Conservation (phyloP, 176 grass and related monocot genomes). For the Rhynchospora tenuis region DNA sequence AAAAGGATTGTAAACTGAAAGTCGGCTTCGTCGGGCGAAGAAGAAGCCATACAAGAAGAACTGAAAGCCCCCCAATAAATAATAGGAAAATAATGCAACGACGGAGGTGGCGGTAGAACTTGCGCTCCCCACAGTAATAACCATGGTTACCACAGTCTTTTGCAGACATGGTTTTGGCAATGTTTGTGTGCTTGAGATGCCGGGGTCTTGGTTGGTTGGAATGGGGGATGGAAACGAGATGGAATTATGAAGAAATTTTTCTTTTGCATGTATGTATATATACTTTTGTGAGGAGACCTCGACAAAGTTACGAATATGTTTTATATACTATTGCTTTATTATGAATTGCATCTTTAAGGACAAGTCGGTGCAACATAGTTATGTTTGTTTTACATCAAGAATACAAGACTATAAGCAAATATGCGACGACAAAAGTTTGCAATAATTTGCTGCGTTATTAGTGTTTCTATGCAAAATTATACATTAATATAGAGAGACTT, state of each 20-base stretch:
- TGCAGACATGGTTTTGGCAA: conserved; percentile 1
- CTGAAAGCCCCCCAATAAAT: conserved; percentile 1
- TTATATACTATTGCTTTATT: neutral
- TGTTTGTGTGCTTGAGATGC: neutral
- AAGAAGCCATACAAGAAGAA: conserved; percentile 55
- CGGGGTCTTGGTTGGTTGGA: neutral
- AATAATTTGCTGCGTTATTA: neutral
- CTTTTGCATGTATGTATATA: neutral
- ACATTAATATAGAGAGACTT: neutral
- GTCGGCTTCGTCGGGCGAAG: conserved; percentile 45
- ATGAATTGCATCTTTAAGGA: neutral
- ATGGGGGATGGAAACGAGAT: conserved; percentile 13
- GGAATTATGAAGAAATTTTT: neutral
- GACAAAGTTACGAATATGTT: neutral
- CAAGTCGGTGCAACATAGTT: neutral
- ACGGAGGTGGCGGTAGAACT: neutral
- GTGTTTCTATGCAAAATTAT: neutral
- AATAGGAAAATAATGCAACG: neutral
- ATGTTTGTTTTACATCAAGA: neutral
- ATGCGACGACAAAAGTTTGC: neutral
- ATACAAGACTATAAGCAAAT: neutral
- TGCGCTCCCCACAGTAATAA: conserved; percentile 10
- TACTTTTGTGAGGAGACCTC: neutral
- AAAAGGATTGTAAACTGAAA: conserved; percentile 24
- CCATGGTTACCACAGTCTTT: neutral